phyloP scores from a whole-genome alignment of 306 rosid species.

The Quercus robur region DNA sequence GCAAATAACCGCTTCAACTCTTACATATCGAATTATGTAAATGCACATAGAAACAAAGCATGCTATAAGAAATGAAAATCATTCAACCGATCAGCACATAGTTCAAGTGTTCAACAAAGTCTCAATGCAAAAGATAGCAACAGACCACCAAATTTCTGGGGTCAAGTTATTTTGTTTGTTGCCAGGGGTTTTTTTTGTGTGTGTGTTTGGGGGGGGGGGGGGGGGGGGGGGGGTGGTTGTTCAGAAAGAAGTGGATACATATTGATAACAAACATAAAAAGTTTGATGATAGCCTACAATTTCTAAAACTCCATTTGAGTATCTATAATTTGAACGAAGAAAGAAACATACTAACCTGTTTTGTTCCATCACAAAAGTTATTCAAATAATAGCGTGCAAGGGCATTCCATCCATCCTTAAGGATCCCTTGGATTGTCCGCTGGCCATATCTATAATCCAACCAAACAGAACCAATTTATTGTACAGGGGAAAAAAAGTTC shows the following conservation, averaged over 20 bases:
- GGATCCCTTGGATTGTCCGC: conserved; percentile 76
- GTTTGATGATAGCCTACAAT: not conserved
- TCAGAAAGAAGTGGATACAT: not conserved
- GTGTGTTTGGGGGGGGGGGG: too few relatives aligned
- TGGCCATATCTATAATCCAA: conserved; percentile 69
- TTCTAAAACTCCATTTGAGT: not conserved
- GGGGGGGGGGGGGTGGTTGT: not conserved
- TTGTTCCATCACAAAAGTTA: conserved; percentile 84
- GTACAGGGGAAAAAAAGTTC: not conserved
- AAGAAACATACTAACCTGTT: conserved; percentile 59
- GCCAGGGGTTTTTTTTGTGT: too few relatives aligned
- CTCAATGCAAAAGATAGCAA: conserved; percentile 11
- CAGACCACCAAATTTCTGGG: not conserved
- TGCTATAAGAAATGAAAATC: conserved; percentile 9
- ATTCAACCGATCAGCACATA: conserved; percentile 2
- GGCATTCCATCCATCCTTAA: conserved; percentile 71
- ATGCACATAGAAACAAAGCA: conserved; percentile 3
- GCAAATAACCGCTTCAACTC: not conserved
- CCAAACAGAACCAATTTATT: conserved; percentile 22
- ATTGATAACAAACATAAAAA: not conserved
- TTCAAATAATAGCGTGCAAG: conserved; percentile 83
- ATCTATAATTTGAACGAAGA: conserved; percentile 10
- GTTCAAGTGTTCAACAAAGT: not conserved
- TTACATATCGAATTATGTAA: not conserved
- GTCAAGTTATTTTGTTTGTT: not conserved